phyloP scores from a whole-genome alignment of 2,329 filamentous ascomycete genomes.

The Remersonia thermophila region DNA sequence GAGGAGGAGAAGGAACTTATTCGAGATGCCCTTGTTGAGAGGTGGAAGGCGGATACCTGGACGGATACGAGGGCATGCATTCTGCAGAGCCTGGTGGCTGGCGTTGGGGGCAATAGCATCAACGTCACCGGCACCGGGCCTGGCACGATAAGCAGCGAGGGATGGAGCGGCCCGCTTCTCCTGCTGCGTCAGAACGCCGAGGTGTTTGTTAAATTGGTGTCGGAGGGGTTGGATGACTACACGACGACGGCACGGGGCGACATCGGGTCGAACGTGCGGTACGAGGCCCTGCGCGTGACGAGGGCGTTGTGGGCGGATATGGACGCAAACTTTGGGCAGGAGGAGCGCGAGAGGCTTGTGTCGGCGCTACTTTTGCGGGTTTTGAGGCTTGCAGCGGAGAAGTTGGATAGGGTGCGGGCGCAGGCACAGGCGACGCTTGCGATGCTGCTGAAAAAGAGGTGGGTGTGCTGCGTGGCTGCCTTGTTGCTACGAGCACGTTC shows the following conservation, averaged over 20 bases:
- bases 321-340: background rate
- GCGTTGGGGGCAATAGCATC: slow-evolving; percentile 16
- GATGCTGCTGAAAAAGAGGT: slow-evolving; percentile 35
- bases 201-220: slow-evolving; percentile 34
- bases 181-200: slow-evolving; percentile 30
- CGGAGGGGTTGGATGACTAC: slow-evolving; percentile 68
- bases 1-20: slow-evolving; percentile 23
- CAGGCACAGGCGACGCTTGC: slow-evolving; percentile 47
- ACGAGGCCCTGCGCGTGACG: slow-evolving; percentile 69
- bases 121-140: background rate
- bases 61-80: slow-evolving; percentile 44
- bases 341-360: slow-evolving; percentile 15
- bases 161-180: no score
- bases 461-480: slow-evolving; percentile 14
- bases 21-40: slow-evolving; percentile 33
- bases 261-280: slow-evolving; percentile 72
- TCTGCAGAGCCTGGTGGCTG: slow-evolving; percentile 39
- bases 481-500: no score
- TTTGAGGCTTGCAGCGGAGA: slow-evolving; percentile 69
- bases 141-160: no score
- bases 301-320: slow-evolving; percentile 44
- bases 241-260: slow-evolving; percentile 83
- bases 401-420: slow-evolving; percentile 72
- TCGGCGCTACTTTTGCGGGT: slow-evolving; percentile 34
- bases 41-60: slow-evolving; percentile 39